Conservation (phyloP, 257 asterid species). For the Solanum pimpinellifolium region DNA sequence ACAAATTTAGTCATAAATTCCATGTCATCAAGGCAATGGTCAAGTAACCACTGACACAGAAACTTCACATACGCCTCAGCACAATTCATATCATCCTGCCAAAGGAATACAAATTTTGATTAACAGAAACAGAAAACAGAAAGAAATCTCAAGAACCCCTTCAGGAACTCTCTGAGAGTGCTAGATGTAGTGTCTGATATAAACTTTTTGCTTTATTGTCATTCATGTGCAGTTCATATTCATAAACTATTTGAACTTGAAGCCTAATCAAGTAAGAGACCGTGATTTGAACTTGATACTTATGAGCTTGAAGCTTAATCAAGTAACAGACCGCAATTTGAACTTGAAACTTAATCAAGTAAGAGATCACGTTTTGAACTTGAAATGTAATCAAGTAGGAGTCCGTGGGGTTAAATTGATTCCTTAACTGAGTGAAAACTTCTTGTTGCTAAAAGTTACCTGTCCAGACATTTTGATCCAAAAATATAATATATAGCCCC, state of each 20-base stretch:
- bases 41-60: constrained; percentile 89
- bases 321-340: neutral
- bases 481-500: neutral
- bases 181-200: neutral
- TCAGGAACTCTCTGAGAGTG: neutral
- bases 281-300: neutral
- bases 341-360: neutral
- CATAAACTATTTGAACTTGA: neutral
- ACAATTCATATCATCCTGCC: constrained; percentile 95
- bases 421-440: neutral
- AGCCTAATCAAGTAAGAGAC: neutral
- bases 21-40: constrained; percentile 86
- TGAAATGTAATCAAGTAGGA: neutral
- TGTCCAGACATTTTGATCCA: neutral
- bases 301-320: neutral
- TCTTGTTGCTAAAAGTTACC: neutral
- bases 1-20: constrained; percentile 55
- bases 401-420: neutral
- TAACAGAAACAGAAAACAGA: neutral
- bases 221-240: neutral
- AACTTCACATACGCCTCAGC: constrained; percentile 93
- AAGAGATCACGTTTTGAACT: neutral
- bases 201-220: neutral
- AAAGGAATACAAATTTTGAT: neutral
- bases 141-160: neutral